These are phyloP conservation scores for Claviceps sp. DNA, from an alignment of 2,329 filamentous ascomycete species.

Conservation along the genomic window DNA sequence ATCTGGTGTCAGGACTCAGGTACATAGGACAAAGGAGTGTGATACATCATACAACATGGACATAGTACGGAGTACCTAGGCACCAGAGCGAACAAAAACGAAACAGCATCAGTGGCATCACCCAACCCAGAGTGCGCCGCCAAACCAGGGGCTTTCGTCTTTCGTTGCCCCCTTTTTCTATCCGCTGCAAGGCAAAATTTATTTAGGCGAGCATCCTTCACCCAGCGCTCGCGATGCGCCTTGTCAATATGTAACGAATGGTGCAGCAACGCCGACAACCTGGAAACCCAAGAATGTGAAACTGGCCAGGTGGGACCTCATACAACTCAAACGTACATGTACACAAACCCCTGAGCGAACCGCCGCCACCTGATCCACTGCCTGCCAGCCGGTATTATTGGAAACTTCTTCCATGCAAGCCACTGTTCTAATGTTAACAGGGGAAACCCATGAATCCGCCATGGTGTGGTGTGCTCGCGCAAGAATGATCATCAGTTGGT, in stretches of 20 bases:
- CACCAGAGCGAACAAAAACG: not conserved
- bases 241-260: not conserved
- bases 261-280: not conserved
- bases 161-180: not conserved
- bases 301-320: constrained; percentile 1
- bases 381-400: not conserved
- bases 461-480: not conserved
- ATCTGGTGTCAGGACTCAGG: not conserved
- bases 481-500: not conserved
- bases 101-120: not conserved
- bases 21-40: not conserved
- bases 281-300: constrained; percentile 1
- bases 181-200: not conserved
- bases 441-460: not conserved
- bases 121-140: not conserved
- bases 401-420: not conserved
- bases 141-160: not conserved
- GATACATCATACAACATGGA: too few relatives aligned
- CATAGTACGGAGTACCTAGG: not conserved
- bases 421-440: not conserved
- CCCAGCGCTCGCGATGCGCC: not conserved
- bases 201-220: not conserved
- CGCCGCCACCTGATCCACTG: not conserved
- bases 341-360: not conserved
- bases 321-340: not conserved